Percentiles rank a stretch among this genome's conserved stretches.
phyloP scores from a whole-genome alignment of 129 eudicot genomes.

The Flaveria trinervia region DNA sequence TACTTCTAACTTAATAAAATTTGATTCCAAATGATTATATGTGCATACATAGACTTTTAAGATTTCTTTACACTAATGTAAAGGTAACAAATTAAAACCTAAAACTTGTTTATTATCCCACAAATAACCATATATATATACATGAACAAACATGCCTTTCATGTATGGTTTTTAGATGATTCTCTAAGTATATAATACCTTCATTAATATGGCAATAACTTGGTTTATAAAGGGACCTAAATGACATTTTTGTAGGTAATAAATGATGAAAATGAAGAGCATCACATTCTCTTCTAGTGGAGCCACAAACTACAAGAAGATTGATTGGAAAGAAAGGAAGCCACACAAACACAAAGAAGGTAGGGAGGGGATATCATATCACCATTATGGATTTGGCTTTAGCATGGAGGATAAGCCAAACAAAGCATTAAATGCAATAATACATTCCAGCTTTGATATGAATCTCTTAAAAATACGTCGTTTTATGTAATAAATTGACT shows the following conservation, averaged over 20 bases:
- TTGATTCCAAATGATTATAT: background rate
- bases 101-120: background rate
- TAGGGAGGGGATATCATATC: background rate
- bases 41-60: background rate
- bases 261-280: constrained; percentile 33
- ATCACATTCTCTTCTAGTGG: constrained; percentile 36
- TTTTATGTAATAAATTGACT: constrained; percentile 1
- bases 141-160: background rate
- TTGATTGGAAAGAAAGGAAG: constrained; percentile 39
- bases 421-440: constrained; percentile 32
- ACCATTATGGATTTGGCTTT: too few species aligned
- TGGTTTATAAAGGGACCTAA: constrained; percentile 17
- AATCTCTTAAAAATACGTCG: background rate
- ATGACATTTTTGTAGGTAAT: constrained; percentile 12
- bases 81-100: background rate
- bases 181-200: constrained; percentile 7
- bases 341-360: constrained; percentile 35
- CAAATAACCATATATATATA: background rate
- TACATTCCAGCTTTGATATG: constrained; percentile 3
- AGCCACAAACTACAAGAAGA: constrained; percentile 33
- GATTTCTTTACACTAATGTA: background rate
- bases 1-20: background rate
- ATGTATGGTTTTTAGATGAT: background rate
- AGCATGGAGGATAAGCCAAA: constrained; percentile 29
- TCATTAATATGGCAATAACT: constrained; percentile 13